Conservation (phyloP, 2,329 filamentous ascomycete species). For the Diaporthe sp. region DNA sequence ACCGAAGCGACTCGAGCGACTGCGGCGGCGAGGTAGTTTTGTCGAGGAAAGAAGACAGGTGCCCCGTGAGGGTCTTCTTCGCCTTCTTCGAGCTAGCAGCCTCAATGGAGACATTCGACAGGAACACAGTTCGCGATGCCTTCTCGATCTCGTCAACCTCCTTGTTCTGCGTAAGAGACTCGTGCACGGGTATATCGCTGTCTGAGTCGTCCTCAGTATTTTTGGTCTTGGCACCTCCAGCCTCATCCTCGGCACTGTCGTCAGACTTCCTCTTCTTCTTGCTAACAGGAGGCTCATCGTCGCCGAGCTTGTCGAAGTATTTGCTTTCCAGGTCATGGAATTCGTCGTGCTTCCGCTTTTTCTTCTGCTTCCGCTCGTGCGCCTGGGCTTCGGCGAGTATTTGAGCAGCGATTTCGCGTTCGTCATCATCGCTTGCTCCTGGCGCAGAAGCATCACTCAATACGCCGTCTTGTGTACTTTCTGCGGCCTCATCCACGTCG, state of each 20-base stretch:
- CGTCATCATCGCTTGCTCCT: constrained; percentile 45
- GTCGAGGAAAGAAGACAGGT: constrained; percentile 82
- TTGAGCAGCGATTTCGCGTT: constrained; percentile 51
- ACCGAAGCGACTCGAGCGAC: constrained; percentile 91
- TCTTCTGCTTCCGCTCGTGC: constrained; percentile 66
- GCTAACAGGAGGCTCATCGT: constrained; percentile 64
- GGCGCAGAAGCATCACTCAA: constrained; percentile 50
- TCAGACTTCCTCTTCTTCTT: constrained; percentile 67
- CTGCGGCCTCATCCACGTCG: constrained; percentile 57
- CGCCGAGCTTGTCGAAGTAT: constrained; percentile 76
- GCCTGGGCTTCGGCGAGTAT: constrained; percentile 54
- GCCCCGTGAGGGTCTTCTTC: constrained; percentile 81
- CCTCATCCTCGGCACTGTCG: constrained; percentile 54
- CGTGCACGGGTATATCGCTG: constrained; percentile 65
- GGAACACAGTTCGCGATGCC: constrained; percentile 89
- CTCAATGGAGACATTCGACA: constrained; percentile 88
- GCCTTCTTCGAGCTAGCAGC: constrained; percentile 86
- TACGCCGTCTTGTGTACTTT: constrained; percentile 53
- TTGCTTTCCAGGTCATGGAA: constrained; percentile 78
- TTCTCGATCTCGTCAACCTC: constrained; percentile 81
- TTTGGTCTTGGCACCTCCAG: constrained; percentile 61
- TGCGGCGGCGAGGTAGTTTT: constrained; percentile 67
- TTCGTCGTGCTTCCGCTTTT: constrained; percentile 74
- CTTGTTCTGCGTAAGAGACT: constrained; percentile 67
- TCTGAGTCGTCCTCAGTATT: constrained; percentile 53